Evolutionary conservation across 371 early-diverging fungal genomes (phyloP), one percentile per base, ranked within the genome.

Genomic region (Conidiobolus coronatus): DNA sequence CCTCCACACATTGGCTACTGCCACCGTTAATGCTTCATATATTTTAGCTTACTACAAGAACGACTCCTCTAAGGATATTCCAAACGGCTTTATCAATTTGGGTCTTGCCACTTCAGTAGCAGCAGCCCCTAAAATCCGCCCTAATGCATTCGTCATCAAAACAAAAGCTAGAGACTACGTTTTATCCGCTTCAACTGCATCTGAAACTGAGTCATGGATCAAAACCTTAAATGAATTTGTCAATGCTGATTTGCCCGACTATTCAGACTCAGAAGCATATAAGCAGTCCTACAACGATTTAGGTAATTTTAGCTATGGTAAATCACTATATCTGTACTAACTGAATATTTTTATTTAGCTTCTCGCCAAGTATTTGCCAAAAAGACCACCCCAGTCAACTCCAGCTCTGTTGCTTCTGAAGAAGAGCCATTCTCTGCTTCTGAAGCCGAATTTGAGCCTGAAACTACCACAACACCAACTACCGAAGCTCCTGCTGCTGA

Each of bases 11-110:
- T 55, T 66, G 33, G 67, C 67, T 17, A 56, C 57, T 36, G 64
- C 67, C 33, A 62, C 62, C 47, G 54, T 59, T 24, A 59, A 53
- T 33, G 58, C 57, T 41, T 52, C 53, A 19, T 59, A 59, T 52
- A 42, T 64, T 41, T 24, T 66, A 22, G 55, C 54, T 50, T 62
- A 64, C 42, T 61, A 55, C 57, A 60, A 62, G 49, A 55, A 61
- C 7, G 60, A 62, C 22, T 52, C 56, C 29, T 48, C 50, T 13
- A 43, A 53, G 8, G 57, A 58, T 42, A 51, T 53, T 40, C 55
- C 62, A 18, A 41, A 62, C 38, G 64, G 64, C 33, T 52, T 66
- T 52, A 60, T 66, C 42, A 66, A 64, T 42, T 58, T 66, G 23
- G 50, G 57, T 6, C 57, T 62, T 51, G 59, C 62, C 46, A 55